Evolutionary conservation across 805 yeast genomes (phyloP).

Genomic region (Wickerhamomyces bovis): DNA sequence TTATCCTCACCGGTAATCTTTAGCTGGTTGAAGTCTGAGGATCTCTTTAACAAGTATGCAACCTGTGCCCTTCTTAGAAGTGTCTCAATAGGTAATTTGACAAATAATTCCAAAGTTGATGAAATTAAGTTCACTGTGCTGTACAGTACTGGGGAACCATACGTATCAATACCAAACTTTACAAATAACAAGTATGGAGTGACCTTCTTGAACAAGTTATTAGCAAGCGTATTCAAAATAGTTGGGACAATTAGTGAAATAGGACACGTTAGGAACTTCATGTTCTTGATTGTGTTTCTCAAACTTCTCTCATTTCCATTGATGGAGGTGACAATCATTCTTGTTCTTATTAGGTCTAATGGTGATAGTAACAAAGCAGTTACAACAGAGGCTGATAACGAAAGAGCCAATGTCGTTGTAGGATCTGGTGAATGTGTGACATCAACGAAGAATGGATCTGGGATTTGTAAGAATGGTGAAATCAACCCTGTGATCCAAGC

Average conservation of each 20-base stretch:
- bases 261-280: constrained; percentile 51
- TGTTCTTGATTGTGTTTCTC: constrained; percentile 52
- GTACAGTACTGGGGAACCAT: constrained; percentile 54
- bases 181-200: constrained; percentile 61
- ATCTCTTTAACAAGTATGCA: constrained; percentile 41
- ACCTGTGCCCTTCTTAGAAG: constrained; percentile 80
- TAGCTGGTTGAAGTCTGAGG: constrained; percentile 26
- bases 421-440: constrained; percentile 77
- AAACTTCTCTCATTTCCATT: constrained; percentile 54
- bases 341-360: constrained; percentile 72
- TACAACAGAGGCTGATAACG: constrained; percentile 63
- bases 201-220: constrained; percentile 54
- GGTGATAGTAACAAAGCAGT: constrained; percentile 76
- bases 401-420: constrained; percentile 54
- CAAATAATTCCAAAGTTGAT: constrained; percentile 61
- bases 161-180: constrained; percentile 59
- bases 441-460: constrained; percentile 86
- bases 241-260: constrained; percentile 60
- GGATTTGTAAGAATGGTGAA: constrained; percentile 73
- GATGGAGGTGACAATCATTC: constrained; percentile 66
- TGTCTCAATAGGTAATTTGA: constrained; percentile 85
- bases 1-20: constrained; percentile 40
- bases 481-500: constrained; percentile 90
- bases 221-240: constrained; percentile 52
- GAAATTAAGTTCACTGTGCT: constrained; percentile 53